A percentile compares a stretch with the other conserved stretches of the same genome.
These are phyloP conservation scores for Gloeophyllum trabeum DNA, from an alignment of 768 basidiomycete species.

Conservation along the genomic window DNA sequence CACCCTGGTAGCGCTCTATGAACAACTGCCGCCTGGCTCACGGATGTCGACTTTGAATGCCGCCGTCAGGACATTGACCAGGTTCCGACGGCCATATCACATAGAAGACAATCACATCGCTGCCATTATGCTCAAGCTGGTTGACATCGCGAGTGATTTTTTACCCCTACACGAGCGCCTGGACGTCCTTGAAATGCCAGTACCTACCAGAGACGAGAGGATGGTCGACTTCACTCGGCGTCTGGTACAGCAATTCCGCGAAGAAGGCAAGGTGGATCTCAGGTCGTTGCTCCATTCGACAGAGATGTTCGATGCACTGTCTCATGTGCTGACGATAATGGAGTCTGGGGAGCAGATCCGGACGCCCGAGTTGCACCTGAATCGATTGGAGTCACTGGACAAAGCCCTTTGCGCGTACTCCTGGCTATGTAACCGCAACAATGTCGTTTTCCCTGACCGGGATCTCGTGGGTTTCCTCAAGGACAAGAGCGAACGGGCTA, in stretches of 20 bases:
- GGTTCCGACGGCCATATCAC: slow-evolving; percentile 31
- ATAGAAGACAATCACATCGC: slow-evolving; percentile 18
- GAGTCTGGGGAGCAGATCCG: slow-evolving; percentile 6
- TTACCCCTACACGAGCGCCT: slow-evolving; percentile 33
- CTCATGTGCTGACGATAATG: slow-evolving; percentile 26
- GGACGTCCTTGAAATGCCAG: slow-evolving; percentile 37
- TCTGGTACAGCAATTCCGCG: slow-evolving; percentile 32
- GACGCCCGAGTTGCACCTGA: slow-evolving; percentile 7
- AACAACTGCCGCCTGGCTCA: slow-evolving; percentile 27
- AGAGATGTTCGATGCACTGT: slow-evolving; percentile 28
- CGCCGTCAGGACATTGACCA: slow-evolving; percentile 36
- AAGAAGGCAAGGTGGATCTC: slow-evolving; percentile 31
- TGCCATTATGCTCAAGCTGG: slow-evolving; percentile 23
- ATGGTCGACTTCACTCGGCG: slow-evolving; percentile 20
- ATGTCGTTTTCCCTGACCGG: slow-evolving; percentile 54
- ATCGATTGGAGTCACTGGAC: slow-evolving; percentile 61
- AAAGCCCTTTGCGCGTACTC: slow-evolving; percentile 68
- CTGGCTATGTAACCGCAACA: slow-evolving; percentile 71
- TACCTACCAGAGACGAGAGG: slow-evolving; percentile 35
- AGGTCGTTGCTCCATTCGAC: slow-evolving; percentile 21
- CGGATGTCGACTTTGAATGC: slow-evolving; percentile 24
- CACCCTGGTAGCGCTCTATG: slow-evolving; percentile 15
- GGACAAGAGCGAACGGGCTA: slow-evolving; percentile 45
- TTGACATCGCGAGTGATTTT: slow-evolving; percentile 28
- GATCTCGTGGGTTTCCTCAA: slow-evolving; percentile 42